Conservation (phyloP, 805 yeast genomes). For the Komagataella ulmi region DNA sequence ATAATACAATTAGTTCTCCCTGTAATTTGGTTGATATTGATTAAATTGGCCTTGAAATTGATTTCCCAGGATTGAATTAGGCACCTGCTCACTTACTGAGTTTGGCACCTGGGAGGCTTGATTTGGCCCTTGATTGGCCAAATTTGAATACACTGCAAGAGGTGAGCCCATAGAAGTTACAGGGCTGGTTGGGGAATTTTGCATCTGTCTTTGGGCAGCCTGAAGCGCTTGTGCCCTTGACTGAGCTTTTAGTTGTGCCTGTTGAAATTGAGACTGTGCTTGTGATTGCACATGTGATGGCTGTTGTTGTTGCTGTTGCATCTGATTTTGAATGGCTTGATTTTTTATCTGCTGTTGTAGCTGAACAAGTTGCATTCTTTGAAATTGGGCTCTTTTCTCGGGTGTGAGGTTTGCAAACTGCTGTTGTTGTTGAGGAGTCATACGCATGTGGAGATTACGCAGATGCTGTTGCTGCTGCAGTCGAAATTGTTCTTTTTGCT, state of each 20-base stretch:
- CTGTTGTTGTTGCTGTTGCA: conserved; percentile 3
- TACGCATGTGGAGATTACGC: neutral
- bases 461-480: neutral
- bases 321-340: conserved; percentile 1
- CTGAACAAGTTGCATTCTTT: conserved; percentile 8
- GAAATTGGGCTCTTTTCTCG: neutral
- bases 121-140: neutral
- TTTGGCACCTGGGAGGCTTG: neutral
- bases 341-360: conserved; percentile 6
- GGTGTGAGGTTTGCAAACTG: neutral
- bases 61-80: neutral
- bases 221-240: neutral
- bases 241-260: neutral
- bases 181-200: neutral
- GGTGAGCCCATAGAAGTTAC: neutral
- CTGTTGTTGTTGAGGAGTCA: neutral
- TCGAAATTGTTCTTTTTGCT: neutral
- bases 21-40: neutral
- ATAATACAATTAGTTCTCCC: neutral
- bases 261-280: neutral
- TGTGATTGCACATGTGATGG: neutral
- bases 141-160: neutral
- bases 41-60: neutral
- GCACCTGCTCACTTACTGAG: neutral
- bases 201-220: neutral